phyloP scores from a whole-genome alignment of 2,329 filamentous ascomycete species.

The Claviceps capensis region DNA sequence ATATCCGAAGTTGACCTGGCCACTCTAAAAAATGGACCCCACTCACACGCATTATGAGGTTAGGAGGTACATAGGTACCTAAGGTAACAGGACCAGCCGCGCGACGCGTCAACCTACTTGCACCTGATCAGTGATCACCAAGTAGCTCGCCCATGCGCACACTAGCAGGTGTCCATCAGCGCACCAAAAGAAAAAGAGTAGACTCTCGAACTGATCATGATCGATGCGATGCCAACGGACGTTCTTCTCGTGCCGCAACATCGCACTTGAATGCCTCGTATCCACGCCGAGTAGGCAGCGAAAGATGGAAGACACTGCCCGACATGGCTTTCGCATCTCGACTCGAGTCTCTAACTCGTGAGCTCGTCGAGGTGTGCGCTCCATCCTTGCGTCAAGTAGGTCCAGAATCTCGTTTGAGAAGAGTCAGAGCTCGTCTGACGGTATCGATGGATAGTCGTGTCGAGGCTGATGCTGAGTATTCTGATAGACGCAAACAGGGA shows the following conservation, averaged over 20 bases:
- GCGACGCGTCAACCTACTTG: background rate
- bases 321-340: conserved; percentile 58
- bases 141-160: background rate
- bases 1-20: background rate
- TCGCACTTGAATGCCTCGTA: background rate
- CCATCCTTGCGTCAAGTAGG: conserved; percentile 38
- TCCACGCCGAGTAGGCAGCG: background rate
- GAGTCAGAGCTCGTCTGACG: background rate
- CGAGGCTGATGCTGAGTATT: conserved; percentile 3
- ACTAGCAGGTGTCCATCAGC: background rate
- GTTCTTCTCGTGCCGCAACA: background rate
- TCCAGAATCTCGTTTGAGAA: conserved; percentile 5
- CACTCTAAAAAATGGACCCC: background rate
- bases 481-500: conserved; percentile 15
- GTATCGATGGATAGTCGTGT: background rate
- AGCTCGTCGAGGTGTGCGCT: conserved; percentile 54
- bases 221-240: background rate
- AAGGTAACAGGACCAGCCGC: background rate
- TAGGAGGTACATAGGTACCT: no score
- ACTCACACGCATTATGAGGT: background rate
- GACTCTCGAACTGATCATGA: background rate
- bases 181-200: background rate
- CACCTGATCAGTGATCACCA: background rate
- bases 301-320: conserved; percentile 2
- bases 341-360: conserved; percentile 51